These are phyloP conservation scores for Macrotyloma uniflorum DNA, from an alignment of 306 rosid species.

Conservation along the genomic window DNA sequence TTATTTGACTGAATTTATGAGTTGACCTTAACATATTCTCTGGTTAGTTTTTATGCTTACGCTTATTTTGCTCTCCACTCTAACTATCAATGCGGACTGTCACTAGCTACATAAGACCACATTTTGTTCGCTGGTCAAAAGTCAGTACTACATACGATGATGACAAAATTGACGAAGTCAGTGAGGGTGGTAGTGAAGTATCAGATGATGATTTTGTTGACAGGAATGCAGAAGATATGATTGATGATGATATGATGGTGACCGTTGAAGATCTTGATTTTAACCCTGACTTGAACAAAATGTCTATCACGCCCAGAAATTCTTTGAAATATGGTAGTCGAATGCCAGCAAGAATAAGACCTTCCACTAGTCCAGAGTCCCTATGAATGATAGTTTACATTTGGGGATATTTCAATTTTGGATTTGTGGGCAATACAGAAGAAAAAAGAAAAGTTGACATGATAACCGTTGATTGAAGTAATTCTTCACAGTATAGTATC, in stretches of 20 bases:
- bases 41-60: slow-evolving; percentile 25
- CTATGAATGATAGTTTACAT: slow-evolving; percentile 13
- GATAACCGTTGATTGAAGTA: not conserved
- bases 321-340: slow-evolving; percentile 16
- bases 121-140: slow-evolving; percentile 79
- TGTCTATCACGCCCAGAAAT: slow-evolving; percentile 70
- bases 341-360: slow-evolving; percentile 68
- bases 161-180: slow-evolving; percentile 43
- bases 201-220: slow-evolving; percentile 40
- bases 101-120: slow-evolving; percentile 63
- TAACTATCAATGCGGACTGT: not conserved
- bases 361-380: slow-evolving; percentile 67
- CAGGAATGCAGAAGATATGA: slow-evolving; percentile 33
- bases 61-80: not conserved
- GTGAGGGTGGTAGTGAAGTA: slow-evolving; percentile 56
- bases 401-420: no score
- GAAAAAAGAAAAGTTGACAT: no score
- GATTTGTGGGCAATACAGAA: no score
- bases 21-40: not conserved
- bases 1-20: not conserved
- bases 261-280: slow-evolving; percentile 41
- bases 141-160: slow-evolving; percentile 59
- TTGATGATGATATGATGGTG: slow-evolving; percentile 45
- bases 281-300: slow-evolving; percentile 43
- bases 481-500: not conserved